Conservation (phyloP, 2,329 filamentous ascomycete species). For the Coniella lustricola region DNA sequence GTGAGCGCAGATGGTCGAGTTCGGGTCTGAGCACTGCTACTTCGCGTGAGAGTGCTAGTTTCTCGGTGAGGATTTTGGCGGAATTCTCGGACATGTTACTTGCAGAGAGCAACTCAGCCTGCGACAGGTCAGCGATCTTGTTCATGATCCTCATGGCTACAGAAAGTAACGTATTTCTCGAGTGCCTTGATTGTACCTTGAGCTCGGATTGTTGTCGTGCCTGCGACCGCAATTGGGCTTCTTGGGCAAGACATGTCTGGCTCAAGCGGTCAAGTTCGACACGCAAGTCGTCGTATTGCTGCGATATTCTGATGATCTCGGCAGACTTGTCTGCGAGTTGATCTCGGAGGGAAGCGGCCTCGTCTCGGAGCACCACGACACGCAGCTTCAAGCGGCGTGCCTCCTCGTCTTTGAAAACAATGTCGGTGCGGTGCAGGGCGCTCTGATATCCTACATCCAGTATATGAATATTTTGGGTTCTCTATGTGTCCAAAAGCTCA, state of each 20-base stretch:
- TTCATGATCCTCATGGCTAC: background rate
- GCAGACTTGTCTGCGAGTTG: conserved; percentile 54
- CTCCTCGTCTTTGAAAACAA: conserved; percentile 69
- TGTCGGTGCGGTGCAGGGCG: conserved; percentile 55
- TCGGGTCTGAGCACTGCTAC: conserved; percentile 47
- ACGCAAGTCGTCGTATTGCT: conserved; percentile 33
- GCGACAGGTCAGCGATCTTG: conserved; percentile 18
- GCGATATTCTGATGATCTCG: conserved; percentile 43
- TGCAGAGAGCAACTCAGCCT: conserved; percentile 68
- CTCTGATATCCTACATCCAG: conserved; percentile 67
- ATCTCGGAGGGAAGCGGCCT: conserved; percentile 62
- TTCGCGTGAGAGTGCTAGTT: conserved; percentile 45
- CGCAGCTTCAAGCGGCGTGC: conserved; percentile 62
- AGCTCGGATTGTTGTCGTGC: conserved; percentile 40
- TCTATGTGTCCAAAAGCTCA: conserved; percentile 25
- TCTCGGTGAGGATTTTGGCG: conserved; percentile 58
- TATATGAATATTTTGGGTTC: conserved; percentile 38
- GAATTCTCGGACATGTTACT: conserved; percentile 62
- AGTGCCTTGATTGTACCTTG: conserved; percentile 30
- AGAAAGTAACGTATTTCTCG: background rate
- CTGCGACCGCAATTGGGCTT: conserved; percentile 41
- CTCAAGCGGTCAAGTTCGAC: conserved; percentile 37
- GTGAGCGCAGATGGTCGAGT: conserved; percentile 47
- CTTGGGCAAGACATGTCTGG: conserved; percentile 36
- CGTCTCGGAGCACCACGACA: conserved; percentile 64